phyloP scores from a whole-genome alignment of 148 eudicot genomes.

The Rhododendron ferrugineum region DNA sequence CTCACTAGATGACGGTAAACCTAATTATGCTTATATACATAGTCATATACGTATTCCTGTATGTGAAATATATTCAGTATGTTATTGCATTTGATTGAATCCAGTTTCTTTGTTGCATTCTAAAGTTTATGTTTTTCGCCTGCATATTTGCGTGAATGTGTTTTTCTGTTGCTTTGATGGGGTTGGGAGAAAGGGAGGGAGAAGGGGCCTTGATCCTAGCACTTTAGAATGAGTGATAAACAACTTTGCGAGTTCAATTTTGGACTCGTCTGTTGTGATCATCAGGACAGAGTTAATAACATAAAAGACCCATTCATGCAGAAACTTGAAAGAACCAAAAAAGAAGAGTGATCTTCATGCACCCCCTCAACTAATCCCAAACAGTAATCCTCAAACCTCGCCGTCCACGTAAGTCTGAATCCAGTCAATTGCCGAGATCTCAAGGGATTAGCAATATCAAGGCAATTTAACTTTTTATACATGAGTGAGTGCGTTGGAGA shows the following conservation, averaged over 20 bases:
- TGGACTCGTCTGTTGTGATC: background rate
- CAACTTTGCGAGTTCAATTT: background rate
- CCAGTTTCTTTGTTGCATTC: background rate
- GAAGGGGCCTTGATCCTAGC: background rate
- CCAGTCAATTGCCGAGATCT: background rate
- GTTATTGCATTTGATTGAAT: background rate
- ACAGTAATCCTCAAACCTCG: background rate
- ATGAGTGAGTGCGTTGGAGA: background rate
- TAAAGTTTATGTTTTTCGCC: background rate
- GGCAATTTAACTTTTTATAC: background rate
- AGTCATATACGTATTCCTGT: background rate
- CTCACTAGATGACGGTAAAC: slow-evolving; percentile 4
- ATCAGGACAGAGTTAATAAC: background rate
- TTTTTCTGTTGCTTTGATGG: background rate
- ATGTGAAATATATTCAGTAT: too few species aligned
- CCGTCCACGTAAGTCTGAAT: background rate
- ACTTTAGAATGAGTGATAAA: background rate
- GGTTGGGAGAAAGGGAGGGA: background rate
- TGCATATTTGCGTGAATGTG: background rate
- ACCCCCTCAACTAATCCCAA: background rate
- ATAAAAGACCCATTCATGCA: background rate
- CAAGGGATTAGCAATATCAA: background rate
- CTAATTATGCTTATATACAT: background rate
- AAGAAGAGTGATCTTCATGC: background rate
- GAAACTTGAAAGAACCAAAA: background rate